Conservation (phyloP, 2,329 filamentous ascomycete genomes). For the Chalara sp. region DNA sequence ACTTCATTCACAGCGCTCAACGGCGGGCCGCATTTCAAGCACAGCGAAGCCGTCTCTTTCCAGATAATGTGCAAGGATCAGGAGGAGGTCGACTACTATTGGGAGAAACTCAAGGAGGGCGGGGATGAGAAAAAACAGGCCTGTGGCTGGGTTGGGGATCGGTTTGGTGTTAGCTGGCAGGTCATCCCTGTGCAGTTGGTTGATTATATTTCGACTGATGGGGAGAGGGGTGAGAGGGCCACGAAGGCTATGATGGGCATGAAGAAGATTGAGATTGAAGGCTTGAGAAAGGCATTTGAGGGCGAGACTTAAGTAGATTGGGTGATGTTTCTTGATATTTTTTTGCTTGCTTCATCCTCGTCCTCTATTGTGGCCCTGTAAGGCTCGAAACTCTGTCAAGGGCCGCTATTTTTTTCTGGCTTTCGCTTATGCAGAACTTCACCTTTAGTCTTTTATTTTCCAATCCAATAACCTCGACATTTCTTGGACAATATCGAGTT, state of each 20-base stretch:
- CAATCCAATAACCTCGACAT: no score
- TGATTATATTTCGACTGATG: slow-evolving; percentile 29
- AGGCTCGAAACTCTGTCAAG: no score
- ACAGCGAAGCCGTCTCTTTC: slow-evolving; percentile 36
- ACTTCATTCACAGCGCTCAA: slow-evolving; percentile 36
- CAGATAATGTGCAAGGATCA: slow-evolving; percentile 38
- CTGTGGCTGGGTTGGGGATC: slow-evolving; percentile 41
- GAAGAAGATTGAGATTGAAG: slow-evolving; percentile 37
- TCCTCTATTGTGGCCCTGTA: no score
- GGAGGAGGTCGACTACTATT: slow-evolving; percentile 41
- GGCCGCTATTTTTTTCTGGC: no score
- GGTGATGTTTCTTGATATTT: no score
- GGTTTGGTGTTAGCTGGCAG: slow-evolving; percentile 42
- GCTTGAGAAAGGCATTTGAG: slow-evolving; percentile 30
- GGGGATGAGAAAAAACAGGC: slow-evolving; percentile 30
- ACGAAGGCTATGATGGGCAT: slow-evolving; percentile 34
- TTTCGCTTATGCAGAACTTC: no score
- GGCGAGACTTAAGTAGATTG: slow-evolving; percentile 2
- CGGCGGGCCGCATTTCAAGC: slow-evolving; percentile 34
- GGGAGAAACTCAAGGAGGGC: slow-evolving; percentile 35
- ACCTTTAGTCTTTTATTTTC: no score
- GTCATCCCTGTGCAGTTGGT: slow-evolving; percentile 33
- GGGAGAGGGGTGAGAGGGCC: slow-evolving; percentile 26
- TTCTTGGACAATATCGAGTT: no score
- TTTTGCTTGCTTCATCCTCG: no score